Evolutionary conservation across 2,329 filamentous ascomycete species (phyloP), one percentile per base, ranked within the genome.

Genomic region (Herpotrichia juniperi): DNA sequence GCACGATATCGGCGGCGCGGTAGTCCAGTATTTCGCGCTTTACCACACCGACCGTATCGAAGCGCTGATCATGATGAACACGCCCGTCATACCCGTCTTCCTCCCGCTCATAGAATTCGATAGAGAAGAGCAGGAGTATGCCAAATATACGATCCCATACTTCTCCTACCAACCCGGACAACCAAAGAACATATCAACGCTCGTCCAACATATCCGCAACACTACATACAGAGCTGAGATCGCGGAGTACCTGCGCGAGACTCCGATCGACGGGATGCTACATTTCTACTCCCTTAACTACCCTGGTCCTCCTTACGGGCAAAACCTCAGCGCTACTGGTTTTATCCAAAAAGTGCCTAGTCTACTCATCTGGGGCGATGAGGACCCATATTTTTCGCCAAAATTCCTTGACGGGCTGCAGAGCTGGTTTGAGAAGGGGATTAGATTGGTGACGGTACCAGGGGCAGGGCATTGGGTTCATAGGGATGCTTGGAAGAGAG

Each of bases 1-100:
- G 14, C 52, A 55, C 21, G 52, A 55, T 24, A 43, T 51, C 14
- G 52, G 52, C 12, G 52, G 52, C 22, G 45, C 14, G 2, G 25
- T 48, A 10, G 48, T 35, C 2, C 48, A 51, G 21, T 9, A 21
- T 16, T 48, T 51, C 32, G 30, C 52, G 2, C 39, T 39, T 14
- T 4, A 17, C 8, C 22, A 44, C 32, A 12, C 52, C 2, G 43
- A 48, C 1, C 6, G 43, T 6, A 34, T 50, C 26, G 10, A 32
- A 8, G 42, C 46, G 3, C 46, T 54, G 2, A 25, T 50, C 4
- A 21, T 46, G 30, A 21, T 50, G 8, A 53, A 53, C 42, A 28
- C 51, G 4, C 31, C 34, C 45, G 26, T 47, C 10, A 12, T 50
- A 21, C 47, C 51, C 1, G 31, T 22, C 19, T 50, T 54, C 28